Evolutionary conservation across 768 basidiomycete species (phyloP), one percentile per base, ranked within the genome.

Genomic region (Gautieria morchelliformis): DNA sequence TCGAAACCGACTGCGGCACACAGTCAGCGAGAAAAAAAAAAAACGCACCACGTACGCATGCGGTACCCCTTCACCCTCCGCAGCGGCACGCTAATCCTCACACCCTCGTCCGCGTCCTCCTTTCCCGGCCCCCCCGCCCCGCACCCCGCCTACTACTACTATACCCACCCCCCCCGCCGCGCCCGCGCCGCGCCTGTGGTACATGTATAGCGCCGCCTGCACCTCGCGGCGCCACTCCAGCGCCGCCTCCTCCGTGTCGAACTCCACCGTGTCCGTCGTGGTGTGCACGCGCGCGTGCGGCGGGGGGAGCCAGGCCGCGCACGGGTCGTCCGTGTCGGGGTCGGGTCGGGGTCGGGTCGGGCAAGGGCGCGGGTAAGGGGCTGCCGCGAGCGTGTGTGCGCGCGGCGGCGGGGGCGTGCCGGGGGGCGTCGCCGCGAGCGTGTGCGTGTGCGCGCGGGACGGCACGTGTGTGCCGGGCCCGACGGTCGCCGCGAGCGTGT

Each of bases 231-330:
- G 68, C 79, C 80, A 82, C 15, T 74, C 75, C 32, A 68, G 62
- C 10, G 78, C 73, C 12, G 79, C 73, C 63, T 81, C 83, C 58
- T 75, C 71, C 0, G 82, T 85, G 61, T 83, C 84, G 53, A 82
- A 79, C 61, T 81, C 81, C 19, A 71, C 70, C 53, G 58, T 66
- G 53, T 68, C 66, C 42, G 66, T 64, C 20, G 22, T 55, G 22
- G 60, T 57, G 15, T n/a, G n/a, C n/a, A 68, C 67, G 40, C n/a
- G n/a, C n/a, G 24, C 11, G 11, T 5, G 33, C 11, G 33, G 32
- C 20, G 32, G 39, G 17, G 24, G n/a, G n/a, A 37, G 2, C 27
- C 52, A n/a, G n/a, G n/a, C n/a, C n/a, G n/a, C n/a, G n/a, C n/a
- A n/a, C n/a, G n/a, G n/a, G n/a, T n/a, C 14, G 15, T 15, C 44